Percentiles rank a stretch among this genome's conserved stretches.
phyloP scores from a whole-genome alignment of 2,329 filamentous ascomycete genomes.

The Penicillium aurantiogriseum region DNA sequence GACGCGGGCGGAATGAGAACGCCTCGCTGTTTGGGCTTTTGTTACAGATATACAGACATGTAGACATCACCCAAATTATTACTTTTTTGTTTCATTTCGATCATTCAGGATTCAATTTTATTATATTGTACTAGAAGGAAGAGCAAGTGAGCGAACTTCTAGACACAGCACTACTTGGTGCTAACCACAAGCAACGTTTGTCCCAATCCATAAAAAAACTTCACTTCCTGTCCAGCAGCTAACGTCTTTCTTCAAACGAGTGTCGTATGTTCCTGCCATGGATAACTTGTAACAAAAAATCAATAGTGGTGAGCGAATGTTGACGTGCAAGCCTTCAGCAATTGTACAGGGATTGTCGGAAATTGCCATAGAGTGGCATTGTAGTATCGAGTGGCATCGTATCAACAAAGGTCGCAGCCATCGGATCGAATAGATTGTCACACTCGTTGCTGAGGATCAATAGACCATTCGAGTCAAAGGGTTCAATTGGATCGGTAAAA shows the following conservation, averaged over 20 bases:
- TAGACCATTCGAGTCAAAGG: not conserved
- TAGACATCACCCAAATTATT: not conserved
- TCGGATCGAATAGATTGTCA: not conserved
- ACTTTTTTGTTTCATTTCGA: not conserved
- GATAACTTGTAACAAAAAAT: not conserved
- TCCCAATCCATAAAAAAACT: not conserved
- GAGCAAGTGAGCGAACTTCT: not conserved
- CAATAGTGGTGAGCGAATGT: not conserved
- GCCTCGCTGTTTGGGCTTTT: not conserved
- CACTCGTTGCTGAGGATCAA: not conserved
- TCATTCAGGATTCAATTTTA: not conserved
- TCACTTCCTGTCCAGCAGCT: not conserved
- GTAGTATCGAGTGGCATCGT: not conserved
- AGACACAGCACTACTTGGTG: not conserved
- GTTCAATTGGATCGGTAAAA: not conserved
- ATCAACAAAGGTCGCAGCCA: not conserved
- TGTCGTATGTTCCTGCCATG: not conserved
- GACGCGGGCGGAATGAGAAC: slow-evolving; percentile 22
- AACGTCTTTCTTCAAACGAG: not conserved
- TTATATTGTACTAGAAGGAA: not conserved
- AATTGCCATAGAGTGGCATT: not conserved
- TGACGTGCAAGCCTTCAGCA: not conserved
- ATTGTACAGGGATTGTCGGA: not conserved
- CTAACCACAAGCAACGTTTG: not conserved
- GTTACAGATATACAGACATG: not conserved